phyloP scores from a whole-genome alignment of 1,284 basidiomycete genomes.

The Irpex sp. region DNA sequence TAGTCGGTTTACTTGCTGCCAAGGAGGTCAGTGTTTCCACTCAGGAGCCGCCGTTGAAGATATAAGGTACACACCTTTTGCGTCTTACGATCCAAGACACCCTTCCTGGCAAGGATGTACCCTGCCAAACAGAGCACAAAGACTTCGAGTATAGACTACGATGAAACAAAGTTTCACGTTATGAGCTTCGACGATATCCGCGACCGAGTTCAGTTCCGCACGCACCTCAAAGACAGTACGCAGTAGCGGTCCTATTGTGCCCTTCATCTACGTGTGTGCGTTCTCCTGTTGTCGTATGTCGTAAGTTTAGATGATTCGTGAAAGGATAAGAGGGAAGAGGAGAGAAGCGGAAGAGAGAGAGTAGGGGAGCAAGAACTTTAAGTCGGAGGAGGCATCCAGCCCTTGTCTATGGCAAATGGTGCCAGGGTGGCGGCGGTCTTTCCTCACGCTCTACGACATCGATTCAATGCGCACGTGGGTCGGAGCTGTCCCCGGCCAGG shows the following conservation, averaged over 20 bases:
- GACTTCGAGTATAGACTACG: constrained; percentile 85
- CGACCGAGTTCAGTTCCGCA: constrained; percentile 4
- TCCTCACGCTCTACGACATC: not conserved
- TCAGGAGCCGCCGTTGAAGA: not conserved
- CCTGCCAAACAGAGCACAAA: constrained; percentile 86
- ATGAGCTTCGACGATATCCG: not conserved
- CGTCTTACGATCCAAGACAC: constrained; percentile 85
- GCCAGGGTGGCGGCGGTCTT: not conserved
- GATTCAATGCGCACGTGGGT: not conserved
- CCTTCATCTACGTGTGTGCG: not conserved
- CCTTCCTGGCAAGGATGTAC: constrained; percentile 75
- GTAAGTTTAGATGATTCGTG: not conserved
- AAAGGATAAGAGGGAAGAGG: not conserved
- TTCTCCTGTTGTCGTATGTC: not conserved
- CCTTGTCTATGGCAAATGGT: not conserved
- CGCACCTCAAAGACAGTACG: constrained; percentile 54
- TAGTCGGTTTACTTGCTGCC: constrained; percentile 70
- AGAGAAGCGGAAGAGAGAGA: not conserved
- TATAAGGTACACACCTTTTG: constrained; percentile 60
- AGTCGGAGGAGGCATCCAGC: not conserved
- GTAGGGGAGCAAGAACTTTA: not conserved
- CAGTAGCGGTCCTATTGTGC: constrained; percentile 32
- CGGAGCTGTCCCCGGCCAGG: not conserved
- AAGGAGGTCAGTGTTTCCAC: constrained; percentile 2
- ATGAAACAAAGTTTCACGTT: not conserved